Evolutionary conservation across 345 rosid species (phyloP), one percentile per base, ranked within the genome.

Genomic region (Rhodamnia argentea): DNA sequence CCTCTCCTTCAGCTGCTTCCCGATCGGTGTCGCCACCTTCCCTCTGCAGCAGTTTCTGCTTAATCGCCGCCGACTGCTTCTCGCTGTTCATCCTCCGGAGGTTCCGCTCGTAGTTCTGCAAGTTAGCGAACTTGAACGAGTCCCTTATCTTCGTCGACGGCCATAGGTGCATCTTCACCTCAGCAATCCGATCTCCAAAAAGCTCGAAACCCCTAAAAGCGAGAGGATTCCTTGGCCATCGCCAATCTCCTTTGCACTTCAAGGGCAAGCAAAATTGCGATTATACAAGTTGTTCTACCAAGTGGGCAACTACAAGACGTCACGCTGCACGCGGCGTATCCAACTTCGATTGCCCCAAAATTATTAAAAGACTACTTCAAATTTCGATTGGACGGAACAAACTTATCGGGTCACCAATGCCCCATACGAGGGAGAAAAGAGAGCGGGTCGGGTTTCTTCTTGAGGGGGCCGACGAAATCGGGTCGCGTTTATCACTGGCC

Each of bases 111-210:
- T 92, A 87, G 58, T 89, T 90, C 81, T 84, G 90, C 74, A 95
- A 23, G 74, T 91, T 91, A 40, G 82, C 84, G 44, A 56, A 81
- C 89, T 91, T 94, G 92, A 95, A 95, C 1, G 96, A 95, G 83
- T 93, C 97, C 83, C 96, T 91, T 42, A 95, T 74, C 84, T 87
- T 91, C 89, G 59, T 22, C 8, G 97, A 90, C 5, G 95, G 96
- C 97, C 97, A 93, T 86, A 93, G 90, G 89, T 93, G 96, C 97
- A 93, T 94, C 85, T 86, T 83, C 86, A 44, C 86, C 70, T 55
- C 40, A 20, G 75, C 14, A 51, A 27, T 27, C 15, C 24, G 83
- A 44, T 12, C 26, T 42, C 18, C 57, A 42, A 13, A 55, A 55
- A 20, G 57, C 24, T 55, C 57, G 24, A 20, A 55, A 55, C 8